Base-by-base conservation (phyloP, 306 rosid species). In the Sindora glabra region DNA sequence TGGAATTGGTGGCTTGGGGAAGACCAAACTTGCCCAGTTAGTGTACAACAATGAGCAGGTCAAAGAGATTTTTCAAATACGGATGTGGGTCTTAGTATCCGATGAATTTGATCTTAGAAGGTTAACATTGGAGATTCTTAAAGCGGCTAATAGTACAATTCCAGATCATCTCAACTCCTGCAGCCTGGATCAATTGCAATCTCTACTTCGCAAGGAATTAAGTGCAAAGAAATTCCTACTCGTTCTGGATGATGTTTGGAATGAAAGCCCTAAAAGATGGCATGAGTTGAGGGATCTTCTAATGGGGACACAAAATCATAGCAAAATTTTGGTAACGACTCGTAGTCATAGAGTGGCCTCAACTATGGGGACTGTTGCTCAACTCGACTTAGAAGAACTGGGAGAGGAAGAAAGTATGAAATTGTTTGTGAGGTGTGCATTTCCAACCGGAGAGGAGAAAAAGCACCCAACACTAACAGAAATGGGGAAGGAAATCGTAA, bases 71-170 rank as follows among this genome's bases (percentile, higher is more conserved):
- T n/a, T n/a, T n/a, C n/a, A n/a, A n/a, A n/a, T n/a, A n/a, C n/a
- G n/a, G n/a, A n/a, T n/a, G n/a, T n/a, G n/a, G n/a, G n/a, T n/a
- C n/a, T n/a, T n/a, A n/a, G n/a, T n/a, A n/a, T n/a, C n/a, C n/a
- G n/a, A n/a, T n/a, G n/a, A n/a, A n/a, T n/a, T n/a, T n/a, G 60
- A 69, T 70, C 23, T 27, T 5, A 57, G 37, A 19, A 58, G 65
- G 37, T 51, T 69, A 29, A 37, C 8, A 34, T 41, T 5, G 5
- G 64, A 64, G 8, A 44, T 75, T 8, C 50, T 57, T 10, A 46
- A 41, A 15, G 65, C 55, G 2, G 60, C 48, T 45, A 33, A 59
- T 39, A 27, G 8, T 3, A 49, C n/a, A 10, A 42, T 9, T 2
- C 30, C n/a, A 8, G 18, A 8, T 7, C 3, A 2, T 36, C 13